A percentile compares a stretch with the other conserved stretches of the same genome.
Evolutionary conservation across 805 yeast genomes (phyloP).

Genomic region (Metschnikowia dekortorum): DNA sequence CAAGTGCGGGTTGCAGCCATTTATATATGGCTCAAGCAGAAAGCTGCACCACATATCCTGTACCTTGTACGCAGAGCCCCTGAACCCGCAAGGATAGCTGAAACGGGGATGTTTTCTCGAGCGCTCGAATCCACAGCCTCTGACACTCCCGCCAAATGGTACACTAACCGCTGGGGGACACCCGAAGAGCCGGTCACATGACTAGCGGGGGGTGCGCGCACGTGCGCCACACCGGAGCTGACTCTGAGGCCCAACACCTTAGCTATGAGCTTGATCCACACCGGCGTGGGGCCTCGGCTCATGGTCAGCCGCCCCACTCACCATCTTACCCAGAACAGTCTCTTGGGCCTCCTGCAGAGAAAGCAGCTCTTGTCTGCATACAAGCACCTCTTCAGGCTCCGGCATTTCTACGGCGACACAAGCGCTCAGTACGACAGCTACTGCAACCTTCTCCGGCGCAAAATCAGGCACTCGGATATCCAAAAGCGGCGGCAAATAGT

Average conservation of each 20-base stretch:
- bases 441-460: constrained; percentile 22
- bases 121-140: too few species aligned
- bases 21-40: not conserved
- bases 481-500: constrained; percentile 9
- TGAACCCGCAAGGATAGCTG: not conserved
- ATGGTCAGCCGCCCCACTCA: constrained; percentile 6
- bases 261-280: constrained; percentile 1
- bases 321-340: constrained; percentile 7
- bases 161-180: too few species aligned
- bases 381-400: constrained; percentile 29
- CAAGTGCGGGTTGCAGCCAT: constrained; percentile 1
- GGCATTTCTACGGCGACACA: constrained; percentile 22
- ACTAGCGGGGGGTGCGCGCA: too few species aligned
- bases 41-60: not conserved
- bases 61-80: too few species aligned
- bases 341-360: constrained; percentile 7
- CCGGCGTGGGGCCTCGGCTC: constrained; percentile 10
- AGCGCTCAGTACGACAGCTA: constrained; percentile 12
- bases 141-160: too few species aligned
- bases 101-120: too few species aligned
- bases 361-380: constrained; percentile 17
- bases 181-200: too few species aligned
- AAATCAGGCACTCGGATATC: constrained; percentile 14
- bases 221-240: too few species aligned
- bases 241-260: not conserved